These are phyloP conservation scores for Lactarius tabidus DNA, from an alignment of 768 basidiomycete species.

Conservation along the genomic window DNA sequence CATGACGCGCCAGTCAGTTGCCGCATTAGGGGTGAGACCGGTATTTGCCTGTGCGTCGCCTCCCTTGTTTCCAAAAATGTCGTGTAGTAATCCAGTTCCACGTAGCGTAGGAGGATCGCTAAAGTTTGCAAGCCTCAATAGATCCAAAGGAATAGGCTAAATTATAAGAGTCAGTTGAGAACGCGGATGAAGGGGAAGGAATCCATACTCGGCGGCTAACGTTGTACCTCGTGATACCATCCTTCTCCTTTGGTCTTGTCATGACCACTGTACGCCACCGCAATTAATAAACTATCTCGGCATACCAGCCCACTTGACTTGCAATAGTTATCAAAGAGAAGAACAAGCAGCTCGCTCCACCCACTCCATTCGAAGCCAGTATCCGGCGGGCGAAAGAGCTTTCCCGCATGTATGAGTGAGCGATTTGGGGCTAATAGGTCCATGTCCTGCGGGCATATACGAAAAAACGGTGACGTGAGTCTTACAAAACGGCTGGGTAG, in stretches of 20 bases:
- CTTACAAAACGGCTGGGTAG: background rate
- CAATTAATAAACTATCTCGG: background rate
- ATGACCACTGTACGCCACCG: slow-evolving; percentile 41
- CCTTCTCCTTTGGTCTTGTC: no score
- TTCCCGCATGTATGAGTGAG: slow-evolving; percentile 79
- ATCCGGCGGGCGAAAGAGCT: slow-evolving; percentile 82
- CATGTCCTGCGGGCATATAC: slow-evolving; percentile 59
- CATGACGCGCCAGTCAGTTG: slow-evolving; percentile 65
- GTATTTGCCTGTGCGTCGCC: slow-evolving; percentile 28
- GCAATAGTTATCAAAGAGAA: slow-evolving; percentile 97
- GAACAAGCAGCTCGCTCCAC: slow-evolving; percentile 94
- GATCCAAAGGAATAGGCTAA: no score
- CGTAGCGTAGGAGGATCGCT: slow-evolving; percentile 79
- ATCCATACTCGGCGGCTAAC: slow-evolving; percentile 71
- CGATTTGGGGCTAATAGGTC: slow-evolving; percentile 82
- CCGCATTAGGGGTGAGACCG: slow-evolving; percentile 38
- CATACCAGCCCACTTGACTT: slow-evolving; percentile 31
- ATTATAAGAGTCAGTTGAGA: background rate
- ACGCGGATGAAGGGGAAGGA: background rate
- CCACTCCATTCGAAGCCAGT: slow-evolving; percentile 84
- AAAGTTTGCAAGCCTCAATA: no score
- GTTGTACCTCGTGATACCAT: no score
- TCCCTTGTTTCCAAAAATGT: slow-evolving; percentile 41
- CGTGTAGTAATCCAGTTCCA: slow-evolving; percentile 64
- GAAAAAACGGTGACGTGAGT: no score